Conservation (phyloP, 2,329 filamentous ascomycete species). For the Diaporthe nobilis region DNA sequence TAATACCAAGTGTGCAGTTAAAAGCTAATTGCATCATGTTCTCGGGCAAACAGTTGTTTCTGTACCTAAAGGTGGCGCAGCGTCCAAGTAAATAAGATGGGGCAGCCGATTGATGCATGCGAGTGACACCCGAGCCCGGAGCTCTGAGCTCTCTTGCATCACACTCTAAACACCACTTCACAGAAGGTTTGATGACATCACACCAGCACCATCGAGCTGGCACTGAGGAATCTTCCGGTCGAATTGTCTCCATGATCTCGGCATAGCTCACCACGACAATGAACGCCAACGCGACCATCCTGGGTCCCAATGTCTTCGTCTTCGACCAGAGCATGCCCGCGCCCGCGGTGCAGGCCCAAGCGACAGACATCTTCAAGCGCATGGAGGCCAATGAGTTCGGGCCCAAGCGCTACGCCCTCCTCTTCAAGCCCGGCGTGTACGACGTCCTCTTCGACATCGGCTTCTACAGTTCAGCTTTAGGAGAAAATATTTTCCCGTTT, state of each 20-base stretch:
- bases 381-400: slow-evolving; percentile 54
- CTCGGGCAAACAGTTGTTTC: background rate
- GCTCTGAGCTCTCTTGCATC: background rate
- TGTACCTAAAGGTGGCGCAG: background rate
- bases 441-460: slow-evolving; percentile 52
- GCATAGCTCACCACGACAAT: background rate
- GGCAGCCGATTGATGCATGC: background rate
- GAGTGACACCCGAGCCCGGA: background rate
- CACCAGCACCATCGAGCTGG: background rate
- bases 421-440: slow-evolving; percentile 51
- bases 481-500: too few relatives aligned
- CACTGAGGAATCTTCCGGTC: too few relatives aligned
- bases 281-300: slow-evolving; percentile 48
- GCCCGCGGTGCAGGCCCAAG: slow-evolving; percentile 48
- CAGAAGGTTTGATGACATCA: background rate
- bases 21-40: background rate
- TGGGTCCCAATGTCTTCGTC: slow-evolving; percentile 52
- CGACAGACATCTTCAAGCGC: slow-evolving; percentile 48
- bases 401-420: slow-evolving; percentile 49
- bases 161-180: background rate
- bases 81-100: slow-evolving; percentile 17
- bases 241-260: background rate
- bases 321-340: slow-evolving; percentile 51
- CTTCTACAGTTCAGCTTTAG: slow-evolving; percentile 46
- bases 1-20: background rate